Percentiles rank a stretch among this genome's conserved stretches.
Evolutionary conservation across 805 yeast genomes (phyloP).

Genomic region (Brettanomyces nanus): DNA sequence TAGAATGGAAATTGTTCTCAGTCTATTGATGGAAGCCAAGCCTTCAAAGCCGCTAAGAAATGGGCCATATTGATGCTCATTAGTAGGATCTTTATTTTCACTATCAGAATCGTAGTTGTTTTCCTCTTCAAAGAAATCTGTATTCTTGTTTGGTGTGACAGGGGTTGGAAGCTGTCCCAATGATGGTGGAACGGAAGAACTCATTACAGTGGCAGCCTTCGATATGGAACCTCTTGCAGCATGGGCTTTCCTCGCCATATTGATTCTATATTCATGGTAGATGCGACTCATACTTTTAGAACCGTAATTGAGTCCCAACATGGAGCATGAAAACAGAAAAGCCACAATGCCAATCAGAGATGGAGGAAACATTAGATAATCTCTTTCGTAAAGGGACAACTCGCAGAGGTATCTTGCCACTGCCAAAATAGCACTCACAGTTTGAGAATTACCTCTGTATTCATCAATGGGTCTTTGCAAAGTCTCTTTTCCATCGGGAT

Average conservation of each 20-base stretch:
- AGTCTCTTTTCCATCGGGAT: constrained; percentile 25
- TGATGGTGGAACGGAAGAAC: background rate
- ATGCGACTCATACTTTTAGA: constrained; percentile 25
- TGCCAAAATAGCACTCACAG: constrained; percentile 45
- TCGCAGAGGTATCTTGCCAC: constrained; percentile 49
- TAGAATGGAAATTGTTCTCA: constrained; percentile 35
- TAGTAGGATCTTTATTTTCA: constrained; percentile 35
- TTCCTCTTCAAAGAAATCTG: constrained; percentile 11
- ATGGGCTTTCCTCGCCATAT: constrained; percentile 3
- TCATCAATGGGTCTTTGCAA: constrained; percentile 19
- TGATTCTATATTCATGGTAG: constrained; percentile 10
- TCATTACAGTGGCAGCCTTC: background rate
- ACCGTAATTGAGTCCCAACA: constrained; percentile 41
- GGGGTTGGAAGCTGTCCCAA: constrained; percentile 16
- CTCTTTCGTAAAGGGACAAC: constrained; percentile 40
- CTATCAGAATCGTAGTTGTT: constrained; percentile 15
- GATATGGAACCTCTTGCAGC: background rate
- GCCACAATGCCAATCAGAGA: constrained; percentile 42
- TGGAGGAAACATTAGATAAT: constrained; percentile 34
- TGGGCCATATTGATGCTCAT: constrained; percentile 31
- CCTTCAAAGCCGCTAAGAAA: constrained; percentile 43
- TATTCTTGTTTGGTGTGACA: constrained; percentile 18
- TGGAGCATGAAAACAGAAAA: constrained; percentile 46
- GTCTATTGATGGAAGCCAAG: constrained; percentile 26
- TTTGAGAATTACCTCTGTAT: constrained; percentile 26